Percentiles rank a stretch among this genome's conserved stretches.
Conservation (phyloP, 306 rosid genomes). For the Quillaja saponaria region DNA sequence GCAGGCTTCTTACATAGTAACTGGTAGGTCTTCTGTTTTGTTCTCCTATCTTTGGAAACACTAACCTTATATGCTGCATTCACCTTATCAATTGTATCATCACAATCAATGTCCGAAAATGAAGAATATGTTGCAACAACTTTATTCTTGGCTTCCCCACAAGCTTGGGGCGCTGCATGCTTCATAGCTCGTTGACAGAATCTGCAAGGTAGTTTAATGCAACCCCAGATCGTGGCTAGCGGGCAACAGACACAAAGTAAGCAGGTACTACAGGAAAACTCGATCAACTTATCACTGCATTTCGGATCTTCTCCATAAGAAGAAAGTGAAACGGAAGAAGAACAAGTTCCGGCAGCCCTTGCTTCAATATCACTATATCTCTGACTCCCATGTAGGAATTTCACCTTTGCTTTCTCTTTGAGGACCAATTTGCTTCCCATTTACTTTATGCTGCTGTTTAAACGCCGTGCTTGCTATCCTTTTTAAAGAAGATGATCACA, state of each 20-base stretch:
- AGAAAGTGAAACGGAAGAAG: conserved; percentile 23
- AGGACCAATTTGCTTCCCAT: conserved; percentile 38
- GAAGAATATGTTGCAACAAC: conserved; percentile 50
- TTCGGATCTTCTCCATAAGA: conserved; percentile 23
- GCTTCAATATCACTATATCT: conserved; percentile 5
- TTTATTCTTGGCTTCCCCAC: conserved; percentile 41
- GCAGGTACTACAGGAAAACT: conserved; percentile 53
- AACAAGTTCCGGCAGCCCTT: conserved; percentile 14
- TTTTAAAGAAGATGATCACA: conserved; percentile 18
- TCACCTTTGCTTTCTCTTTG: conserved; percentile 29
- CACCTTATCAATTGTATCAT: conserved; percentile 26
- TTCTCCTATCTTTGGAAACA: conserved; percentile 19
- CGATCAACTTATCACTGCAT: conserved; percentile 32
- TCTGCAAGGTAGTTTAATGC: conserved; percentile 58
- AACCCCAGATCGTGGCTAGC: conserved; percentile 42
- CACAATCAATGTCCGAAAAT: conserved; percentile 64
- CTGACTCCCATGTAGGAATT: conserved; percentile 1
- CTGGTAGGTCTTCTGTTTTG: neutral
- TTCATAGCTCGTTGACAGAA: conserved; percentile 37
- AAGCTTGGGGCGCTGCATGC: conserved; percentile 37
- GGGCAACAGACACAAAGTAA: conserved; percentile 58
- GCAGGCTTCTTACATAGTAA: conserved; percentile 2
- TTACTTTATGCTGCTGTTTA: conserved; percentile 15
- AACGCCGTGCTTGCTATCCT: no score
- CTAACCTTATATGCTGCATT: conserved; percentile 4